These are phyloP conservation scores for Malus asiatica DNA, from an alignment of 306 rosid genomes.

Conservation along the genomic window DNA sequence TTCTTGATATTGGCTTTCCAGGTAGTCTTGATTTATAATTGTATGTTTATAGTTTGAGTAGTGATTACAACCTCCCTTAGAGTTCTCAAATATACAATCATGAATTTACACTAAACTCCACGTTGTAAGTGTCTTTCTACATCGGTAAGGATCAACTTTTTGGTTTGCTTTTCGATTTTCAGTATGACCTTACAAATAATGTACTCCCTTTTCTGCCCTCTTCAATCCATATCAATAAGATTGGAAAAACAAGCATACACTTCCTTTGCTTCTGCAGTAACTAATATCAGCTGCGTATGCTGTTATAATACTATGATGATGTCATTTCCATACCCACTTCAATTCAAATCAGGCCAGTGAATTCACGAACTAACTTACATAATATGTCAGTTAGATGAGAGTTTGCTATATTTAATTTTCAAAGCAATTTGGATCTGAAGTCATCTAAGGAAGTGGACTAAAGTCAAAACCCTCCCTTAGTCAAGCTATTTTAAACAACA, in stretches of 20 bases:
- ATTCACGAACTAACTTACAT: background rate
- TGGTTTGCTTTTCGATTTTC: background rate
- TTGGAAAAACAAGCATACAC: background rate
- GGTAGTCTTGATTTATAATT: slow-evolving; percentile 38
- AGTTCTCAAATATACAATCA: background rate
- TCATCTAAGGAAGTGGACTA: background rate
- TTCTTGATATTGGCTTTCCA: slow-evolving; percentile 92
- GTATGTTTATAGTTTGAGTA: slow-evolving; percentile 2
- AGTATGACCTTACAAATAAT: background rate
- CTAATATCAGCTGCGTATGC: background rate
- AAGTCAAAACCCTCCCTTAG: background rate
- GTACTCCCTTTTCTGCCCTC: background rate
- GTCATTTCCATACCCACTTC: background rate
- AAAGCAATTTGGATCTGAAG: background rate
- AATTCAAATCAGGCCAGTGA: background rate
- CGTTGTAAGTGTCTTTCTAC: background rate
- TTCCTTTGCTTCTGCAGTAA: background rate
- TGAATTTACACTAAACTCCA: background rate
- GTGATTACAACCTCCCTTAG: background rate
- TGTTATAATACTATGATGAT: background rate
- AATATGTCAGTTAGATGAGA: background rate
- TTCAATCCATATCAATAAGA: background rate
- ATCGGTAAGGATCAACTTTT: background rate
- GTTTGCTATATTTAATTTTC: background rate
- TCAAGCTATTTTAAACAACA: background rate